Conservation (phyloP, 2,329 filamentous ascomycete species). For the Coniochaeta hoffmannii region DNA sequence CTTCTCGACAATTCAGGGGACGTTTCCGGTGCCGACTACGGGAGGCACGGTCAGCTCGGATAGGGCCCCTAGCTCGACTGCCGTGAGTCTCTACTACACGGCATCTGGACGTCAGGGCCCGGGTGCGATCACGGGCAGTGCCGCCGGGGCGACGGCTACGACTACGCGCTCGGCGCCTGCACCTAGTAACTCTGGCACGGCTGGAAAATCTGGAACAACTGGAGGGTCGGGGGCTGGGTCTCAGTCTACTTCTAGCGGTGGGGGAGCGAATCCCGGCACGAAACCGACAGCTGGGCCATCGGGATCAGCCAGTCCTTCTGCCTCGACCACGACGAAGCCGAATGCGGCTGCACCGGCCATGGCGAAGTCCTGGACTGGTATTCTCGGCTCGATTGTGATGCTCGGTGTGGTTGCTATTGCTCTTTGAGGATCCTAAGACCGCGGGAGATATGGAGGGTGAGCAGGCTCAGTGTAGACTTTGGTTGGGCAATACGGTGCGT, state of each 20-base stretch:
- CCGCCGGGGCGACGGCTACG: slow-evolving; percentile 25
- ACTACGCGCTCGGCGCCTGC: slow-evolving; percentile 6
- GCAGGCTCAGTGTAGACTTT: too few species aligned
- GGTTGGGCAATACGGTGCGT: too few species aligned
- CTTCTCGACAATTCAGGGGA: slow-evolving; percentile 17
- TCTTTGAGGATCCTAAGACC: not conserved
- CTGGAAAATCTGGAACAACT: not conserved
- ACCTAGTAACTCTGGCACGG: not conserved
- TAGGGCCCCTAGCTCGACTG: slow-evolving; percentile 26
- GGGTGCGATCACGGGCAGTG: slow-evolving; percentile 33
- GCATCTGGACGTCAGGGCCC: slow-evolving; percentile 27
- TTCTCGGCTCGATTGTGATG: not conserved
- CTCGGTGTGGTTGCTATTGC: not conserved
- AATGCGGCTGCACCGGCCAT: not conserved
- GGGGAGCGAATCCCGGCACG: not conserved
- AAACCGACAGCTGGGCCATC: not conserved
- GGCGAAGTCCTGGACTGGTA: not conserved
- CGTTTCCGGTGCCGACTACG: slow-evolving; percentile 20
- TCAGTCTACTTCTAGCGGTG: not conserved
- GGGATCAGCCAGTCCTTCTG: not conserved
- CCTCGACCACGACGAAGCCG: not conserved
- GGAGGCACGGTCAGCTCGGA: slow-evolving; percentile 24
- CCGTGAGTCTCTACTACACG: slow-evolving; percentile 35
- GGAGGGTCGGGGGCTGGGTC: not conserved
- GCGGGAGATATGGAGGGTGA: not conserved